Percentiles rank a stretch among this genome's conserved stretches.
Evolutionary conservation across 1,139 yeast species (phyloP).

Genomic region (Saccharomycopsis hybrid): DNA sequence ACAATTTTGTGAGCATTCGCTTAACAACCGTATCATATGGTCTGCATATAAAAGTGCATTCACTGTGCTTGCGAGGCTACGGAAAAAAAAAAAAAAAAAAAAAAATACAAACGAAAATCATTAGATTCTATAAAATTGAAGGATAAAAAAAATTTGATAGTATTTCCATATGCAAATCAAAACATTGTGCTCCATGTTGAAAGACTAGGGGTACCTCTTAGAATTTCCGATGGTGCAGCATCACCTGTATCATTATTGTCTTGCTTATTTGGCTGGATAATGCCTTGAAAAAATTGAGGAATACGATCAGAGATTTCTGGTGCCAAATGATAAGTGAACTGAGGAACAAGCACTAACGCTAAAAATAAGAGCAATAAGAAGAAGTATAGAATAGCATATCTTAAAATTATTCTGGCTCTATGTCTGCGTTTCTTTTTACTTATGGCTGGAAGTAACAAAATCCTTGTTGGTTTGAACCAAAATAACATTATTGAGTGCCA

Average conservation of each 20-base stretch:
- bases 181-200: constrained; percentile 5
- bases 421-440: constrained; percentile 82
- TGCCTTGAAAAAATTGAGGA: constrained; percentile 28
- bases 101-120: too few species aligned
- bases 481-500: constrained; percentile 54
- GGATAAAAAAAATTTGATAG: too few species aligned
- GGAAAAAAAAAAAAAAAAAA: too few species aligned
- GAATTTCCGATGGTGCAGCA: constrained; percentile 4
- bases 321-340: constrained; percentile 7
- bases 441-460: constrained; percentile 43
- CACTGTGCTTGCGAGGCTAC: too few species aligned
- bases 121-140: too few species aligned
- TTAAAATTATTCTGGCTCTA: constrained; percentile 41
- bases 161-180: too few species aligned
- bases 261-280: constrained; percentile 53
- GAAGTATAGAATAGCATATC: constrained; percentile 39
- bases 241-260: constrained; percentile 57
- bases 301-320: constrained; percentile 10
- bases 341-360: constrained; percentile 38
- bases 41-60: too few species aligned
- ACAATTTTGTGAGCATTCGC: too few species aligned
- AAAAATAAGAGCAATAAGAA: constrained; percentile 34
- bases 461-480: constrained; percentile 51
- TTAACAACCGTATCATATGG: too few species aligned
- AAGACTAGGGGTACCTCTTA: constrained; percentile 8